A percentile compares a stretch with the other conserved stretches of the same genome.
Conservation (phyloP, 2,329 filamentous ascomycete species). For the Periconia macrospinosa region DNA sequence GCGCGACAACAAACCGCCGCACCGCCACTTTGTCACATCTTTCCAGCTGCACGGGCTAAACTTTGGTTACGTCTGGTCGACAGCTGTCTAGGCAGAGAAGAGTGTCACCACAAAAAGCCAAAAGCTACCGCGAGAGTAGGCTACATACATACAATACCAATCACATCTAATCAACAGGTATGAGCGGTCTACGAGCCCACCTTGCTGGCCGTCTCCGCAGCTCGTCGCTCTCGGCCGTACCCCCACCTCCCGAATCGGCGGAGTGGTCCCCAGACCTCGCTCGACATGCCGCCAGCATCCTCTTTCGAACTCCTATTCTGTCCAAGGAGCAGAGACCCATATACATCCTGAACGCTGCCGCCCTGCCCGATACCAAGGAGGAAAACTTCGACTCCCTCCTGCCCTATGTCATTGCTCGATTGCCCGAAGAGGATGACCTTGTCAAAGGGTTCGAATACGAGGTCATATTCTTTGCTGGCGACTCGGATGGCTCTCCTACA, state of each 20-base stretch:
- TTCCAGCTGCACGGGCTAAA: neutral
- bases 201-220: slow-evolving; percentile 42
- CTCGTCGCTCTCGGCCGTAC: slow-evolving; percentile 51
- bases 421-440: slow-evolving; percentile 59
- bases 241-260: slow-evolving; percentile 48
- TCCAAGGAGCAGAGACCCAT: slow-evolving; percentile 54
- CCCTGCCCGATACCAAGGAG: slow-evolving; percentile 58
- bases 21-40: neutral
- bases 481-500: slow-evolving; percentile 49
- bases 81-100: neutral
- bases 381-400: slow-evolving; percentile 58
- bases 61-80: neutral
- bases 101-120: too few relatives aligned
- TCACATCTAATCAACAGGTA: slow-evolving; percentile 16
- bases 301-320: slow-evolving; percentile 57
- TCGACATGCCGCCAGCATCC: slow-evolving; percentile 54
- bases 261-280: slow-evolving; percentile 54
- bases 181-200: slow-evolving; percentile 43
- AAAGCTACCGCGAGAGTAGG: too few relatives aligned
- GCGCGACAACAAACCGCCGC: neutral
- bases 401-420: slow-evolving; percentile 57
- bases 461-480: slow-evolving; percentile 61
- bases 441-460: slow-evolving; percentile 58
- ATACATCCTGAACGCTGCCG: slow-evolving; percentile 59
- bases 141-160: too few relatives aligned